Conservation (phyloP, 805 yeast species). For the Cyberlindnera euphorbiiphila region DNA sequence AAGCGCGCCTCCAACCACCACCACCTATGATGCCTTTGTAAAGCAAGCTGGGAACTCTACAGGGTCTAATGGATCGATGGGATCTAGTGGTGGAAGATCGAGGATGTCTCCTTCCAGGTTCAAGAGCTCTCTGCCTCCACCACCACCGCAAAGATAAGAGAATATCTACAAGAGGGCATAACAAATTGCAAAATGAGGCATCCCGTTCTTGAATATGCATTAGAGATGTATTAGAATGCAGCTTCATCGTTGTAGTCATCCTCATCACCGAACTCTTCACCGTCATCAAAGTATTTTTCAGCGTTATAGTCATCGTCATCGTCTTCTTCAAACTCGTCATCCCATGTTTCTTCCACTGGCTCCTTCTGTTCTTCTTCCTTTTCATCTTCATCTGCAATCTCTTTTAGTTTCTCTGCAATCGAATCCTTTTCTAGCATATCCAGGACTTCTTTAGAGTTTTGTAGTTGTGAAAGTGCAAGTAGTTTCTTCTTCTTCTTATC, state of each 20-base stretch:
- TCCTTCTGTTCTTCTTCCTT: slow-evolving; percentile 31
- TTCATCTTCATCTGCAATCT: slow-evolving; percentile 45
- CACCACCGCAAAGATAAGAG: slow-evolving; percentile 11
- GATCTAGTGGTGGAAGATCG: slow-evolving; percentile 12
- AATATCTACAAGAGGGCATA: not conserved
- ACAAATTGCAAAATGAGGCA: too few species aligned
- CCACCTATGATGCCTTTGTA: slow-evolving; percentile 37
- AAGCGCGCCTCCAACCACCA: too few species aligned
- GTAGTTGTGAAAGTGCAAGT: slow-evolving; percentile 37
- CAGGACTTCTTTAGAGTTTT: slow-evolving; percentile 24
- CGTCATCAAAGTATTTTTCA: slow-evolving; percentile 61
- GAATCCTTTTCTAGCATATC: slow-evolving; percentile 28
- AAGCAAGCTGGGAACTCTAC: slow-evolving; percentile 7
- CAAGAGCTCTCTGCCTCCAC: slow-evolving; percentile 22
- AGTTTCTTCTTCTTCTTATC: slow-evolving; percentile 50
- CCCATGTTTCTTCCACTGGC: slow-evolving; percentile 43
- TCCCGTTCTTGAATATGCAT: too few species aligned
- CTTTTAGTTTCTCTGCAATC: slow-evolving; percentile 46
- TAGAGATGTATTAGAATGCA: slow-evolving; percentile 39
- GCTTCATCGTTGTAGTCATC: slow-evolving; percentile 57
- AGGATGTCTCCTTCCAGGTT: slow-evolving; percentile 24
- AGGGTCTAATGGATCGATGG: slow-evolving; percentile 7
- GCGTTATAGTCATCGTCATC: slow-evolving; percentile 65
- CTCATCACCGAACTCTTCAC: slow-evolving; percentile 45
- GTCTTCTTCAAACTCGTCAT: slow-evolving; percentile 56